Evolutionary conservation across 2,329 filamentous ascomycete genomes (phyloP), one percentile per base, ranked within the genome.

Genomic region (Pestalotiopsis sp.): DNA sequence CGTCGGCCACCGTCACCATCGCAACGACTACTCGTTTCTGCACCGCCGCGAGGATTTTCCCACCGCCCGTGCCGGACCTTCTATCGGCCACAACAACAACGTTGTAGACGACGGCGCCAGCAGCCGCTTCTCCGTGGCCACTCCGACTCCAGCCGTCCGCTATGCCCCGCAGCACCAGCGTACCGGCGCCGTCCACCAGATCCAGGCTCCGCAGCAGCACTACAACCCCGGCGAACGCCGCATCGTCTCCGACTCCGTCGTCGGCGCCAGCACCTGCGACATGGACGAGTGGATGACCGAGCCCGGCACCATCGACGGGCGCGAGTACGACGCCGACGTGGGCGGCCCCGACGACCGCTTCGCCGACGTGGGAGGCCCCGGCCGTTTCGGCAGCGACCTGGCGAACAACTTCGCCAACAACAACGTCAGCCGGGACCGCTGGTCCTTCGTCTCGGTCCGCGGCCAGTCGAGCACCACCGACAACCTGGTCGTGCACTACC

Each of bases 381-480:
- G 31, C 31, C 31, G 31, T 9, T 36, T 36, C 7, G 7, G 31
- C 7, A 9, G 31, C 6, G 6, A 5, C 31, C 31, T 36, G 7
- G 20, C 61, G 4, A 9, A 4, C n/a, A 39, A 45, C n/a, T 23
- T 45, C 38, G 9, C 14, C 61, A 6, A 4, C 12, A 45, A 23
- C 9, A 23, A 58, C 17, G 20, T 17, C 41, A 58, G 49, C 9
- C 31, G 2, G 31, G 65, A 67, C 17, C 25, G 23, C 23, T 67
- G 65, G 58, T 67, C 65, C 2, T 62, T 62, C 39, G 39, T 63
- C 12, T 67, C 65, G 9, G 59, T 67, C n/a, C 38, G 65, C 14
- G 55, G 64, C 52, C 52, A 52, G 38, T 66, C 64, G 5, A 66
- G 52, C 38, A 60, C 52, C 31, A 60, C 20, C 11, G 55, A 45